A percentile compares a stretch with the other conserved stretches of the same genome.
These are phyloP conservation scores for Lasiosphaeria miniovina DNA, from an alignment of 495 filamentous ascomycete species.

Conservation along the genomic window DNA sequence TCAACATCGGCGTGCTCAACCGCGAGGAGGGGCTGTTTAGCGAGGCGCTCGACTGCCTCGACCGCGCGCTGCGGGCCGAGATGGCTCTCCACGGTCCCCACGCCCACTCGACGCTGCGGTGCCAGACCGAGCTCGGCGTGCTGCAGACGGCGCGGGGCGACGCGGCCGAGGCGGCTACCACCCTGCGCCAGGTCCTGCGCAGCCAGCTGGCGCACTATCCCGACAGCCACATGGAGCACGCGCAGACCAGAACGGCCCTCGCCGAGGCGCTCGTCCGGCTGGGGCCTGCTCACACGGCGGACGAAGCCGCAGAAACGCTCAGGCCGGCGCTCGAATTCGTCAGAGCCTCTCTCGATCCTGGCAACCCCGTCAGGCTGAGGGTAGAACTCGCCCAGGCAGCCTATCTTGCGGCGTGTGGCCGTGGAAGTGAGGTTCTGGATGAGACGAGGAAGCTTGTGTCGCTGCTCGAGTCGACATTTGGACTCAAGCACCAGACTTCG, in stretches of 20 bases:
- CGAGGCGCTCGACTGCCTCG: constrained; percentile 4
- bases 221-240: constrained; percentile 1
- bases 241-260: neutral
- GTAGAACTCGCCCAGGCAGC: constrained; percentile 3
- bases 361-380: constrained; percentile 7
- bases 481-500: neutral
- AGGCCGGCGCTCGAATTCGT: constrained; percentile 2
- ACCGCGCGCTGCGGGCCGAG: neutral
- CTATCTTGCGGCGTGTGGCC: neutral
- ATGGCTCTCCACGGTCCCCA: neutral
- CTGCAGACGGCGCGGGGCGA: neutral
- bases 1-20: constrained; percentile 10
- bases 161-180: neutral
- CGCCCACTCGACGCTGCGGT: constrained; percentile 4
- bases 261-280: constrained; percentile 2
- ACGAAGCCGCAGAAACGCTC: constrained; percentile 1
- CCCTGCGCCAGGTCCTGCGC: neutral
- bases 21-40: constrained; percentile 1
- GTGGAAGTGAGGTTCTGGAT: neutral
- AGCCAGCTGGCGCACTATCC: constrained; percentile 2
- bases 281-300: neutral
- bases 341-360: neutral
- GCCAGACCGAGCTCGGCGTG: constrained; percentile 2
- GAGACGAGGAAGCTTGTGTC: neutral
- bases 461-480: neutral